Evolutionary conservation across 2,329 filamentous ascomycete genomes (phyloP).

Genomic region (Phoma sp.): DNA sequence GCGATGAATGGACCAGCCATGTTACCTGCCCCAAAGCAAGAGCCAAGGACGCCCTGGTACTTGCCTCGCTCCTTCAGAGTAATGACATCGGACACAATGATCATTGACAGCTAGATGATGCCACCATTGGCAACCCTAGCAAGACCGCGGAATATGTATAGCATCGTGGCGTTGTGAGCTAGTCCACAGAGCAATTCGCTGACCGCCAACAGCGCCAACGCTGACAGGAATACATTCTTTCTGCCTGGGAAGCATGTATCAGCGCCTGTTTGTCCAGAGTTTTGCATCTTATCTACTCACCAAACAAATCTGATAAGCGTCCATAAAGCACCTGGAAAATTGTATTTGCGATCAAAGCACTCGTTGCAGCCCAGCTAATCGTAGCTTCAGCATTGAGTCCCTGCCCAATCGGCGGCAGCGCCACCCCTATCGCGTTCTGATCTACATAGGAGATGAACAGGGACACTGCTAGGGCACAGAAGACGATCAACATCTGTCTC

Average conservation of each 20-base stretch:
- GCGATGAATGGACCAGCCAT: slow-evolving; percentile 35
- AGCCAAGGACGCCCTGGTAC: slow-evolving; percentile 45
- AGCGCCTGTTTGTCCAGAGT: background rate
- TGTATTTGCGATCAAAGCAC: slow-evolving; percentile 63
- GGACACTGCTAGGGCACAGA: slow-evolving; percentile 59
- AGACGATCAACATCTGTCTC: slow-evolving; percentile 58
- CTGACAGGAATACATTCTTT: slow-evolving; percentile 57
- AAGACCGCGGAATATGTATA: slow-evolving; percentile 65
- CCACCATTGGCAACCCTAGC: slow-evolving; percentile 69
- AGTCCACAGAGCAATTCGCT: slow-evolving; percentile 67
- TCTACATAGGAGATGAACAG: slow-evolving; percentile 64
- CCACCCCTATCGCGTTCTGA: slow-evolving; percentile 61
- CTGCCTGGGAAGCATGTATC: background rate
- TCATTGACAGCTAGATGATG: slow-evolving; percentile 53
- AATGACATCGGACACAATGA: slow-evolving; percentile 48
- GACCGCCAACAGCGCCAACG: slow-evolving; percentile 60
- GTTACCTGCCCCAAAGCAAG: slow-evolving; percentile 32
- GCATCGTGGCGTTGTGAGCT: slow-evolving; percentile 60
- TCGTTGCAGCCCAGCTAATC: slow-evolving; percentile 63
- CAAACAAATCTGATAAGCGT: slow-evolving; percentile 66
- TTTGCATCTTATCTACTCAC: background rate
- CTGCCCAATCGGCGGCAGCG: slow-evolving; percentile 46
- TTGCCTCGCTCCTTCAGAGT: slow-evolving; percentile 47
- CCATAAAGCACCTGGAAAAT: slow-evolving; percentile 71
- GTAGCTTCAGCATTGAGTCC: slow-evolving; percentile 52